A percentile compares a stretch with the other conserved stretches of the same genome.
phyloP scores from a whole-genome alignment of 1,139 yeast species.

The Blastobotrys apis region DNA sequence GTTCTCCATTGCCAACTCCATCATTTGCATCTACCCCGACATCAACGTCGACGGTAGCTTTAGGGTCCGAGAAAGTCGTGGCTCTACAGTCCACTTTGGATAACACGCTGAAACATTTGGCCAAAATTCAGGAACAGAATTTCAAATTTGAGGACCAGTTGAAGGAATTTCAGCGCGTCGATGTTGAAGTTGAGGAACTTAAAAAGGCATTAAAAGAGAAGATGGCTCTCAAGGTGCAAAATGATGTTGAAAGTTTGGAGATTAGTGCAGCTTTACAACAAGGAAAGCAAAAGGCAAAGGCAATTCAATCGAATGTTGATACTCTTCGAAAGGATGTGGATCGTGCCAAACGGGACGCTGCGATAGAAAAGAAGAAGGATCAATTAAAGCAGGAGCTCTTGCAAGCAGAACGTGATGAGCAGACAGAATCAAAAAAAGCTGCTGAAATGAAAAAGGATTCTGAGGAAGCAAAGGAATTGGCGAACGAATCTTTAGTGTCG shows the following conservation, averaged over 20 bases:
- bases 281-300: too few species aligned
- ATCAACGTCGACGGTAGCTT: neutral
- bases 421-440: neutral
- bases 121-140: conserved; percentile 10
- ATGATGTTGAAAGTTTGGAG: conserved; percentile 10
- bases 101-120: neutral
- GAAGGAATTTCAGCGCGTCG: conserved; percentile 12
- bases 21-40: neutral
- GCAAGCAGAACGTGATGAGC: too few species aligned
- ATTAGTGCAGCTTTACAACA: conserved; percentile 1
- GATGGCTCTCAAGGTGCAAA: conserved; percentile 7
- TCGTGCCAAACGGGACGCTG: too few species aligned
- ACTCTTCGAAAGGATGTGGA: too few species aligned
- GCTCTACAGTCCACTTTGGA: neutral
- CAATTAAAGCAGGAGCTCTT: neutral
- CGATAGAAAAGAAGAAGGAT: too few species aligned
- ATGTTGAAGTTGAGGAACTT: conserved; percentile 19
- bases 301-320: too few species aligned
- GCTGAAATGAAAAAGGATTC: neutral
- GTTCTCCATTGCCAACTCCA: neutral
- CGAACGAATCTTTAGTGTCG: neutral
- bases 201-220: conserved; percentile 14
- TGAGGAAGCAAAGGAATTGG: neutral
- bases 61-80: neutral
- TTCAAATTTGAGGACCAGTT: conserved; percentile 13